phyloP scores from a whole-genome alignment of 1,284 basidiomycete genomes.

The Chalciporus piperatoides region DNA sequence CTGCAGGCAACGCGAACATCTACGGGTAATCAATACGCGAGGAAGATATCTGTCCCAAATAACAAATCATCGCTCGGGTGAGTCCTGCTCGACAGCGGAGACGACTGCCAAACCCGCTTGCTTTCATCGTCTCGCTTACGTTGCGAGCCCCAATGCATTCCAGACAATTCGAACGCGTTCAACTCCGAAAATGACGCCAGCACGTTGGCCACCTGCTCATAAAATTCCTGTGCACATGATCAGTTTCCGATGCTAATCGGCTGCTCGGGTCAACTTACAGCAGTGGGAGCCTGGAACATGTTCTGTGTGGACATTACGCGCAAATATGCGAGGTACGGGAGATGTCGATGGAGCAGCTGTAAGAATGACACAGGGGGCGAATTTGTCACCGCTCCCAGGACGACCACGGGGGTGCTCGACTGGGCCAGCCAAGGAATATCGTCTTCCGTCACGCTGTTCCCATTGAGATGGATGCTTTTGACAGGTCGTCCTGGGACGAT shows the following conservation, averaged over 20 bases:
- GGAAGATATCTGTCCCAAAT: slow-evolving; percentile 39
- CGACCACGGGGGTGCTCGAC: slow-evolving; percentile 42
- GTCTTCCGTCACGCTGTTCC: slow-evolving; percentile 51
- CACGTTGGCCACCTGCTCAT: slow-evolving; percentile 52
- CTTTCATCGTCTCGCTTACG: slow-evolving; percentile 35
- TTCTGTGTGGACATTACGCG: slow-evolving; percentile 50
- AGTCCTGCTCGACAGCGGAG: slow-evolving; percentile 38
- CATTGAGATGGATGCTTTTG: slow-evolving; percentile 54
- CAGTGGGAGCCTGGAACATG: slow-evolving; percentile 44
- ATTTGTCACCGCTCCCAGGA: slow-evolving; percentile 45
- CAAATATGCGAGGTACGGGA: slow-evolving; percentile 49
- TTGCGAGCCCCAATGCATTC: slow-evolving; percentile 63
- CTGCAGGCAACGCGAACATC: slow-evolving; percentile 12
- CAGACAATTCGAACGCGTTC: slow-evolving; percentile 63
- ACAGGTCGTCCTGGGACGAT: slow-evolving; percentile 64
- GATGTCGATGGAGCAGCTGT: slow-evolving; percentile 40
- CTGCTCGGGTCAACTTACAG: slow-evolving; percentile 37
- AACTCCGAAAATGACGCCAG: slow-evolving; percentile 56
- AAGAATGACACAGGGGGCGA: slow-evolving; percentile 45
- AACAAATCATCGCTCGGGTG: slow-evolving; percentile 29
- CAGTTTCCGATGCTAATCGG: slow-evolving; percentile 6
- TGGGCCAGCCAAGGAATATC: slow-evolving; percentile 48
- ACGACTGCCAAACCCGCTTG: slow-evolving; percentile 50
- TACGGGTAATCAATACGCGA: slow-evolving; percentile 35
- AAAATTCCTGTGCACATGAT: slow-evolving; percentile 50